Evolutionary conservation across 352 stramenopile species (phyloP), one percentile per base, ranked within the genome.

Genomic region (Pythium dissotocum): DNA sequence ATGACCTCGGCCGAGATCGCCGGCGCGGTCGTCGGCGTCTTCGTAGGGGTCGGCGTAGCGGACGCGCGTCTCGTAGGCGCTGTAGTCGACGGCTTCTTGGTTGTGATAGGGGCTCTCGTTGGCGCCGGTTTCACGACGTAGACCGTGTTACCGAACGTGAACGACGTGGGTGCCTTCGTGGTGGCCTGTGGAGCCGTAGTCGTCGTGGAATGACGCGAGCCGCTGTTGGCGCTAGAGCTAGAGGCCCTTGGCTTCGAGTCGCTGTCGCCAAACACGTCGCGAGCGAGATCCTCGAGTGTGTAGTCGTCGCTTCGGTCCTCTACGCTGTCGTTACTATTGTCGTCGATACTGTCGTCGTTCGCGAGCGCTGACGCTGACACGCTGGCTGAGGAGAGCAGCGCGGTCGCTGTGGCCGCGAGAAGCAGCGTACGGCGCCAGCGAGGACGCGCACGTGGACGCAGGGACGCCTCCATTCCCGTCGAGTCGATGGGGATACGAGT

Each of bases 1-100:
- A 68, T 54, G 49, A 40, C 28, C 30, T 59, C 40, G 4, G 52
- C 51, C 6, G 61, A 21, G 61, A 62, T 62, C 52, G 26, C 3
- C 0, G 53, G 28, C 42, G 54, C 18, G 18, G 48, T 21, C 48
- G 48, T 16, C 9, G 18, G 44, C 21, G 18, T 28, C 18, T 26
- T 26, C 6, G 44, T 52, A 9, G 44, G 16, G 16, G 14, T 8
- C 16, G 44, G 46, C 48, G 48, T 54, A 21, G 48, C 21, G 21
- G 48, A 14, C 48, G 48, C 24, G 48, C 48, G 48, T 54, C 48
- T 54, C 48, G 48, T 33, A 7, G 48, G 48, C 7, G 48, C 48
- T 8, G 48, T 33, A 4, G 48, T 54, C 7, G n/a, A 18, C 3
- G 48, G 24, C 48, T 54, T 54, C 14, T 26, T 49, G 9, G 35